These are phyloP conservation scores for Botrytis tulipae DNA, from an alignment of 2,329 filamentous ascomycete species.

Conservation along the genomic window DNA sequence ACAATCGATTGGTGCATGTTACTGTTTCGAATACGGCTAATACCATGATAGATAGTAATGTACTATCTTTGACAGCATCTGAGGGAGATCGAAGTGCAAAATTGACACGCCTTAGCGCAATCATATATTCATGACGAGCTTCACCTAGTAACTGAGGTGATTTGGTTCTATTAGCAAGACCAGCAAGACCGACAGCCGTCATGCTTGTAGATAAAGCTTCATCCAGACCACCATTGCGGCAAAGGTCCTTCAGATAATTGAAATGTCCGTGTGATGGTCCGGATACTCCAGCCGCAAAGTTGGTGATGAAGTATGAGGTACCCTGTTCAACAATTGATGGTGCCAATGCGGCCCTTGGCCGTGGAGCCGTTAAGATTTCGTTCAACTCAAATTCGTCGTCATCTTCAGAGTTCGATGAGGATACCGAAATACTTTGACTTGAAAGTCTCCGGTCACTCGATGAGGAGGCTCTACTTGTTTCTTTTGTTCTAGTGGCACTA, in stretches of 20 bases:
- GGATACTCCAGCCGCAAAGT: slow-evolving; percentile 20
- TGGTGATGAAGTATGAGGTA: slow-evolving; percentile 23
- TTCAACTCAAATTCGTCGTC: slow-evolving; percentile 6
- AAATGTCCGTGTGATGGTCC: slow-evolving; percentile 23
- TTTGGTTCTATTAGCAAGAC: slow-evolving; percentile 43
- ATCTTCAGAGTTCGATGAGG: background rate
- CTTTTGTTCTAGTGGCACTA: background rate
- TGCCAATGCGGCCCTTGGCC: background rate
- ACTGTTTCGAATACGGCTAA: slow-evolving; percentile 54
- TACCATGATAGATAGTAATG: slow-evolving; percentile 53
- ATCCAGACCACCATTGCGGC: slow-evolving; percentile 15
- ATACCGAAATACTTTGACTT: background rate
- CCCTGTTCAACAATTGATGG: slow-evolving; percentile 23
- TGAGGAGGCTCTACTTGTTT: background rate
- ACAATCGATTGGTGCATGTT: slow-evolving; percentile 43
- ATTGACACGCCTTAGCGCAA: slow-evolving; percentile 50
- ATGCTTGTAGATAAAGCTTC: slow-evolving; percentile 37
- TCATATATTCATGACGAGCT: slow-evolving; percentile 50
- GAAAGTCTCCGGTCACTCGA: background rate
- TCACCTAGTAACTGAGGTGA: slow-evolving; percentile 44
- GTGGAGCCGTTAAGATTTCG: background rate
- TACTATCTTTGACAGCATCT: slow-evolving; percentile 50
- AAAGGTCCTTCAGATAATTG: slow-evolving; percentile 20
- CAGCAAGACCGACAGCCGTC: slow-evolving; percentile 52
- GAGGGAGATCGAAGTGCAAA: slow-evolving; percentile 46